Percentiles rank a stretch among this genome's conserved stretches.
phyloP scores from a whole-genome alignment of 306 rosid species.

The Fragaria ananassa region DNA sequence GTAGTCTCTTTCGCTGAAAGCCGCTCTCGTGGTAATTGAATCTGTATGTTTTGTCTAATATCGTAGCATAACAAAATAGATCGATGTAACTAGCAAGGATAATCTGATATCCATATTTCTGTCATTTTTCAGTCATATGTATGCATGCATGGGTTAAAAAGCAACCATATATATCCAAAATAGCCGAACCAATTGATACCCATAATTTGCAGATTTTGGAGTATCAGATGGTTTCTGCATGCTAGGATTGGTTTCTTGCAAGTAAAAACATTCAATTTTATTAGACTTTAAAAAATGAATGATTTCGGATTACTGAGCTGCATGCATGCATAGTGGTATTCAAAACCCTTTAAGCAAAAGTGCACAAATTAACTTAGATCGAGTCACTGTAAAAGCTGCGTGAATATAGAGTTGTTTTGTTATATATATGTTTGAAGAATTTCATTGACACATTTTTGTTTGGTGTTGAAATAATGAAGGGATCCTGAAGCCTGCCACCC shows the following conservation, averaged over 20 bases:
- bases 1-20: background rate
- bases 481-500: background rate
- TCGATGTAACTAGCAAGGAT: background rate
- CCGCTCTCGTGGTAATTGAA: constrained; percentile 1
- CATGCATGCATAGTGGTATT: background rate
- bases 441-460: background rate
- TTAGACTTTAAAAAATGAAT: too few species aligned
- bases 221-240: too few species aligned
- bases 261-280: too few species aligned
- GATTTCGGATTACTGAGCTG: background rate
- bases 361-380: background rate
- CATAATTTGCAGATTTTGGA: too few species aligned
- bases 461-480: background rate
- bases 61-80: background rate
- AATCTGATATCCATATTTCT: too few species aligned
- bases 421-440: background rate
- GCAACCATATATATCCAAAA: too few species aligned
- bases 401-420: background rate
- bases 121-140: background rate
- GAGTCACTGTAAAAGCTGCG: background rate
- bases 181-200: too few species aligned
- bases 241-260: too few species aligned
- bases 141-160: too few species aligned
- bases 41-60: background rate
- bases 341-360: background rate